phyloP scores from a whole-genome alignment of 495 filamentous ascomycete genomes.

The Lasiosphaeris hirsuta region DNA sequence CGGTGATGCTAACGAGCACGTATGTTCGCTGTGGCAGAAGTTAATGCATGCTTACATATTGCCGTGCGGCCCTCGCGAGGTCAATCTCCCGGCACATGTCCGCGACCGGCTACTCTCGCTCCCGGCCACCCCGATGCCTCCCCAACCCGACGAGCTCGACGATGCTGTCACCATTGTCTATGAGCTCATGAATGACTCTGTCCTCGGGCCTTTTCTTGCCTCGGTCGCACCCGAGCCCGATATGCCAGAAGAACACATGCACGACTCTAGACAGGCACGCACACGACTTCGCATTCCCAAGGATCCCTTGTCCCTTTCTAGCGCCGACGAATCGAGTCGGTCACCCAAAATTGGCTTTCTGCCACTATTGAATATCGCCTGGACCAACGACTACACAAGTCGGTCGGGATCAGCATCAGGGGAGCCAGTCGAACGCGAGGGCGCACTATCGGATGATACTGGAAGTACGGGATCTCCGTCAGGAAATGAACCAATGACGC shows the following conservation, averaged over 20 bases:
- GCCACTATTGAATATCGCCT: constrained; percentile 41
- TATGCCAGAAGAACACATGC: constrained; percentile 29
- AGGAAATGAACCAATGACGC: constrained; percentile 73
- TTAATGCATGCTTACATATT: constrained; percentile 71
- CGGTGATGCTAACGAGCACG: constrained; percentile 60
- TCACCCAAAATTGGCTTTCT: constrained; percentile 45
- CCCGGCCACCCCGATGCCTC: constrained; percentile 60
- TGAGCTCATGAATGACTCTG: constrained; percentile 96
- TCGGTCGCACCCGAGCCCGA: constrained; percentile 40
- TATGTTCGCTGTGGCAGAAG: constrained; percentile 69
- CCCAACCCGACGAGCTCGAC: constrained; percentile 73
- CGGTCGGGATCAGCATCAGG: constrained; percentile 40
- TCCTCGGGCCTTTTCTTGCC: constrained; percentile 79
- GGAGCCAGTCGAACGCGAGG: constrained; percentile 34
- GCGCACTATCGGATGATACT: constrained; percentile 48
- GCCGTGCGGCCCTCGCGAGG: constrained; percentile 79
- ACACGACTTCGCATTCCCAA: constrained; percentile 37
- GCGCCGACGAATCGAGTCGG: constrained; percentile 33
- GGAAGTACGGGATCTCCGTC: constrained; percentile 49
- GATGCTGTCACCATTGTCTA: constrained; percentile 88
- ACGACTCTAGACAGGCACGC: constrained; percentile 36
- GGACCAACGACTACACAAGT: constrained; percentile 28
- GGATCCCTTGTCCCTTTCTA: constrained; percentile 23
- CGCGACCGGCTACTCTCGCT: constrained; percentile 74
- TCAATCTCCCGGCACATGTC: constrained; percentile 86